phyloP scores from a whole-genome alignment of 2,329 filamentous ascomycete genomes.

The Trichoderma harzianum region DNA sequence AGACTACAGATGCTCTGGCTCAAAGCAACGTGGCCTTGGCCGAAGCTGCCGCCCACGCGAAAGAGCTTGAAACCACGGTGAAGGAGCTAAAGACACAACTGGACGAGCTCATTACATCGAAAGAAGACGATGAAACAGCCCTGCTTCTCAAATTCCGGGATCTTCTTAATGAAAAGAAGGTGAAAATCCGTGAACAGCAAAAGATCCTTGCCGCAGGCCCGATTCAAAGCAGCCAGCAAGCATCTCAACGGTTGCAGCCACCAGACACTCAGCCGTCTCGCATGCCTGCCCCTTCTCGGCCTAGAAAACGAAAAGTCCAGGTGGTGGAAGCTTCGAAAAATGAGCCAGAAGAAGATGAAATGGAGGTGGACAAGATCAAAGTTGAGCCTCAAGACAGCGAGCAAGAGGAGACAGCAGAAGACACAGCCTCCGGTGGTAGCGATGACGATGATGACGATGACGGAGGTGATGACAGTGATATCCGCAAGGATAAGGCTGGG shows the following conservation, averaged over 20 bases:
- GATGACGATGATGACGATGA: constrained; percentile 37
- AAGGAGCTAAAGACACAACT: constrained; percentile 59
- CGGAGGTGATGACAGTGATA: constrained; percentile 23
- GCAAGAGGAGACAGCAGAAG: constrained; percentile 38
- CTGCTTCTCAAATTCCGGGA: constrained; percentile 67
- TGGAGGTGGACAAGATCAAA: constrained; percentile 46
- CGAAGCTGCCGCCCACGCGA: constrained; percentile 39
- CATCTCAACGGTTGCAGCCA: constrained; percentile 26
- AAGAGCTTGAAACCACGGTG: constrained; percentile 53
- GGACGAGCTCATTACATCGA: constrained; percentile 62
- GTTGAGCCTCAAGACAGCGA: constrained; percentile 40
- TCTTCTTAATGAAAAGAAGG: constrained; percentile 75
- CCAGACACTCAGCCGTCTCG: constrained; percentile 26
- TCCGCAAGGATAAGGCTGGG: neutral
- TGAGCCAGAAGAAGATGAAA: constrained; percentile 43
- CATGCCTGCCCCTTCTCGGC: constrained; percentile 37
- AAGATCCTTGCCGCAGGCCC: constrained; percentile 50
- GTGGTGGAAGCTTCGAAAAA: constrained; percentile 34
- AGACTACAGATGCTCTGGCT: constrained; percentile 49
- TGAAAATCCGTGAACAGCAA: constrained; percentile 73
- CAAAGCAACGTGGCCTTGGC: constrained; percentile 44
- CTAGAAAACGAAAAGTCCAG: constrained; percentile 50
- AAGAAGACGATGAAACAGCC: constrained; percentile 62
- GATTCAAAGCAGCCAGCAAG: constrained; percentile 16
- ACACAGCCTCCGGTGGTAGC: constrained; percentile 39